These are phyloP conservation scores for Neoboletus magnificus DNA, from an alignment of 768 basidiomycete species.

Conservation along the genomic window DNA sequence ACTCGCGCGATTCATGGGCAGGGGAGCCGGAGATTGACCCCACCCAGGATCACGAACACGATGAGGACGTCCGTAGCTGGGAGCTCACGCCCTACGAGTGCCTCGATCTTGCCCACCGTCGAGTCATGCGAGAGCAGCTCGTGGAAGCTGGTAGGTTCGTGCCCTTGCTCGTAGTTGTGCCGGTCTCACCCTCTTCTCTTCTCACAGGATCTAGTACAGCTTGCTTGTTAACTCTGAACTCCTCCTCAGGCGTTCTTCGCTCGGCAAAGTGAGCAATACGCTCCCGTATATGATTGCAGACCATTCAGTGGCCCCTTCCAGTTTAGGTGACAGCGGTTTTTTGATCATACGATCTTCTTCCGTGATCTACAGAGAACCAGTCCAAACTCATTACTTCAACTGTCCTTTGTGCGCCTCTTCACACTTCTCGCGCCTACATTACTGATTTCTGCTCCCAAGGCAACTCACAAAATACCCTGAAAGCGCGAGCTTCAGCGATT, in stretches of 20 bases:
- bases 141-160: conserved; percentile 47
- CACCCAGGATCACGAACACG: conserved; percentile 65
- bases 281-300: neutral
- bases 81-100: conserved; percentile 66
- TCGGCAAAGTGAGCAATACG: conserved; percentile 63
- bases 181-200: neutral
- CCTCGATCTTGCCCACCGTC: conserved; percentile 67
- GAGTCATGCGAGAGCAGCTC: conserved; percentile 62
- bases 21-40: conserved; percentile 84
- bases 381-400: conserved; percentile 34
- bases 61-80: conserved; percentile 65
- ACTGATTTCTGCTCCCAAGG: conserved; percentile 13
- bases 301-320: conserved; percentile 26
- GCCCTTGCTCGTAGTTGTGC: conserved; percentile 15
- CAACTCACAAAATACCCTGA: conserved; percentile 37
- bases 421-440: neutral
- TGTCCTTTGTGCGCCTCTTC: conserved; percentile 28
- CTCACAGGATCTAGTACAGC: conserved; percentile 78
- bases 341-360: conserved; percentile 66
- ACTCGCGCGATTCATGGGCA: conserved; percentile 70
- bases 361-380: conserved; percentile 46
- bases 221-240: conserved; percentile 70
- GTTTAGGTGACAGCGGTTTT: conserved; percentile 79
- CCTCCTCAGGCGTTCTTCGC: conserved; percentile 68
- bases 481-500: conserved; percentile 1